Evolutionary conservation across 345 rosid genomes (phyloP).

Genomic region (Alliaria petiolata): DNA sequence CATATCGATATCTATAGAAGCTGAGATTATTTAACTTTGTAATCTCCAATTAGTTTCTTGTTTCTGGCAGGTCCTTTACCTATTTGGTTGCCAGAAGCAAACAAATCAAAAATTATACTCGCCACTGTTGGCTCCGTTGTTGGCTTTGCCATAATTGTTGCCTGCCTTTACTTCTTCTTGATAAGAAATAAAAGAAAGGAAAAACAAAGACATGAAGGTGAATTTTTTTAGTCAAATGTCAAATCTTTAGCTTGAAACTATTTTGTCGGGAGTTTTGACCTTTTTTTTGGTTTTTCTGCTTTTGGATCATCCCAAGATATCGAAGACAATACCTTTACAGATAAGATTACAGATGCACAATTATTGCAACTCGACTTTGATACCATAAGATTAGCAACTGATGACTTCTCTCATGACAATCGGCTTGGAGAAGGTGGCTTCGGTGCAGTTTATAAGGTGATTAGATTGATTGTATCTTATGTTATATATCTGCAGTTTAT

Average conservation of each 20-base stretch:
- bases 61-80: neutral
- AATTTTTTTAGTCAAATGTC: neutral
- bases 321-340: too few species aligned
- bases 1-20: neutral
- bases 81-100: neutral
- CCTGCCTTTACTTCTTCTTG: constrained; percentile 10
- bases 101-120: neutral
- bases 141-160: neutral
- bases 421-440: too few species aligned
- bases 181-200: constrained; percentile 5
- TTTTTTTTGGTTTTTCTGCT: neutral
- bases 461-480: too few species aligned
- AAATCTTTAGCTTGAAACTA: neutral
- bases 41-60: neutral
- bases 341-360: too few species aligned
- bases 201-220: constrained; percentile 5
- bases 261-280: neutral
- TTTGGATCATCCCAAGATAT: constrained; percentile 6
- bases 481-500: too few species aligned
- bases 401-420: too few species aligned
- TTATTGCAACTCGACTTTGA: too few species aligned
- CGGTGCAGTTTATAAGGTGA: too few species aligned
- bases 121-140: constrained; percentile 3
- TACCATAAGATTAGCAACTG: too few species aligned
- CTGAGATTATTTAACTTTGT: neutral